phyloP scores from a whole-genome alignment of 371 early-diverging fungal genomes.

The Funneliformis caledonium region DNA sequence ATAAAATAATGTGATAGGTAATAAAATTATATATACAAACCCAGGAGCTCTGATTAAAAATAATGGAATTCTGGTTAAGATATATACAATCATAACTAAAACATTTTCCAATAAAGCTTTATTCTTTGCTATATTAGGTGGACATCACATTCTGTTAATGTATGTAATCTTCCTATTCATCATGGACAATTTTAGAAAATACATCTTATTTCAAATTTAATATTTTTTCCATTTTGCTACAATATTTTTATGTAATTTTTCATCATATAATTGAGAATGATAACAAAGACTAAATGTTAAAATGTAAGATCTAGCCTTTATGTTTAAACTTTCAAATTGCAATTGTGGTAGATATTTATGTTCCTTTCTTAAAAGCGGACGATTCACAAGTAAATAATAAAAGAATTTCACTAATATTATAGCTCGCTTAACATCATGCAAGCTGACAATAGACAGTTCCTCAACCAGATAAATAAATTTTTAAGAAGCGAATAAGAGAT shows the following conservation, averaged over 20 bases:
- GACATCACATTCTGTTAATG: constrained; percentile 29
- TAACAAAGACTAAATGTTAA: background rate
- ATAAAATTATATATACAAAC: constrained; percentile 25
- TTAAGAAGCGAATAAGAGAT: constrained; percentile 9
- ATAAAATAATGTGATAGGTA: no score
- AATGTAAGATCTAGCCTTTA: background rate
- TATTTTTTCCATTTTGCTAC: background rate
- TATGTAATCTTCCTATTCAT: constrained; percentile 34
- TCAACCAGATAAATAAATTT: constrained; percentile 31
- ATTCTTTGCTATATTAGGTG: constrained; percentile 25
- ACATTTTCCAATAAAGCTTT: no score
- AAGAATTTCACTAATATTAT: constrained; percentile 24
- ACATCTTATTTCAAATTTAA: background rate
- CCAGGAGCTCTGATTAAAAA: background rate
- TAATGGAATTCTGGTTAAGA: background rate
- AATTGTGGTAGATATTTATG: no score
- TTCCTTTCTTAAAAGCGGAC: background rate
- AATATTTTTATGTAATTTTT: constrained; percentile 16
- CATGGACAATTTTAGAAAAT: constrained; percentile 6
- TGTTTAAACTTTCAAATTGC: background rate
- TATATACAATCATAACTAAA: no score
- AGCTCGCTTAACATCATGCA: constrained; percentile 39
- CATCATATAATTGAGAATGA: constrained; percentile 28
- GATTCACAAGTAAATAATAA: constrained; percentile 10
- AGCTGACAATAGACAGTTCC: constrained; percentile 33